A percentile compares a stretch with the other conserved stretches of the same genome.
Conservation (phyloP, 768 basidiomycete species). For the Mycena galericulata region DNA sequence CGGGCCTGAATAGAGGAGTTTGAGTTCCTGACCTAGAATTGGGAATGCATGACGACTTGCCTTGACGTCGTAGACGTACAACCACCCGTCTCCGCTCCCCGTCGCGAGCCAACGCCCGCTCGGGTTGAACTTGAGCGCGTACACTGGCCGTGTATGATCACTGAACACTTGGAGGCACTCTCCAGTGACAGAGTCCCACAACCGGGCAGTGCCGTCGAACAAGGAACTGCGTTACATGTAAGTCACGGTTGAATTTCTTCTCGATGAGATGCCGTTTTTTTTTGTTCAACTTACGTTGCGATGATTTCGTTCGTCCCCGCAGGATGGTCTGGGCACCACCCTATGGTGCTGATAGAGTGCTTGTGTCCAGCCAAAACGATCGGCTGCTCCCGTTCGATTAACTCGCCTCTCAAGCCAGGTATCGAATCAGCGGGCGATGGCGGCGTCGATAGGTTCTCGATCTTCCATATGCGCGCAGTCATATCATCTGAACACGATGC, state of each 20-base stretch:
- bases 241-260: slow-evolving; percentile 10
- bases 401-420: slow-evolving; percentile 54
- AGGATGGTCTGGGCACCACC: slow-evolving; percentile 73
- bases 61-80: slow-evolving; percentile 77
- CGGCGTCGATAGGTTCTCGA: slow-evolving; percentile 54
- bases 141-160: slow-evolving; percentile 80
- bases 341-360: slow-evolving; percentile 72
- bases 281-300: slow-evolving; percentile 71
- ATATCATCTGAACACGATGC: slow-evolving; percentile 88
- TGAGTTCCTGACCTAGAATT: slow-evolving; percentile 2
- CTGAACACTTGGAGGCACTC: slow-evolving; percentile 77
- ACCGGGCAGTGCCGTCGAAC: slow-evolving; percentile 81
- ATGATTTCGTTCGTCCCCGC: slow-evolving; percentile 68
- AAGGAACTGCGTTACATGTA: slow-evolving; percentile 64
- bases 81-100: slow-evolving; percentile 82
- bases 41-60: slow-evolving; percentile 56
- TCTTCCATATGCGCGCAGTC: slow-evolving; percentile 82
- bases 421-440: slow-evolving; percentile 52
- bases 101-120: slow-evolving; percentile 79
- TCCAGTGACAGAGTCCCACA: slow-evolving; percentile 88
- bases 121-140: slow-evolving; percentile 81
- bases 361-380: slow-evolving; percentile 72
- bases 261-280: neutral
- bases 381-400: slow-evolving; percentile 50
- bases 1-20: slow-evolving; percentile 48